A percentile compares a stretch with the other conserved stretches of the same genome.
Conservation (phyloP, 352 stramenopile genomes). For the Pythium aristosporum region DNA sequence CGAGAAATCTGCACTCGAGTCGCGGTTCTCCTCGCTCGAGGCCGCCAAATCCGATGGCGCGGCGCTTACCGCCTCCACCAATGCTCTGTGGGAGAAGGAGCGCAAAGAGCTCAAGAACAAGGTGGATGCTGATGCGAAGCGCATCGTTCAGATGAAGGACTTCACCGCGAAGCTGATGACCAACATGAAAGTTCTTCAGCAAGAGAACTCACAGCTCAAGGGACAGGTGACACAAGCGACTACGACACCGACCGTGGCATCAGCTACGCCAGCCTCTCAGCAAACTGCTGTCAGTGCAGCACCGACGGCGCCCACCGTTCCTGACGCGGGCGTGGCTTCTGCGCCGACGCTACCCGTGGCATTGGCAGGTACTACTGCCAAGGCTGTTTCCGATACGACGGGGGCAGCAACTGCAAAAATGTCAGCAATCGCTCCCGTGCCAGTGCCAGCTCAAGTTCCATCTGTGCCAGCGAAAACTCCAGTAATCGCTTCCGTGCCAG, state of each 20-base stretch:
- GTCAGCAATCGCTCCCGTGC: not conserved
- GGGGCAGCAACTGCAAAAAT: constrained; percentile 6
- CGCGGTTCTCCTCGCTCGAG: constrained; percentile 42
- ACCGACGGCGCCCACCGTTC: not conserved
- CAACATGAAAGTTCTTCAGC: constrained; percentile 68
- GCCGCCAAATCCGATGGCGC: constrained; percentile 17
- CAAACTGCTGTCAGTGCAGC: not conserved
- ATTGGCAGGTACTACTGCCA: not conserved
- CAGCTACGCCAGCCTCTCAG: constrained; percentile 1
- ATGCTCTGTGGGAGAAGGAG: constrained; percentile 47
- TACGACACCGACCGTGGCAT: not conserved
- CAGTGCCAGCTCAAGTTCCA: not conserved
- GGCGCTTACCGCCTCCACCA: constrained; percentile 28
- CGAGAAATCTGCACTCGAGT: constrained; percentile 48
- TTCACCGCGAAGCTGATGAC: constrained; percentile 70
- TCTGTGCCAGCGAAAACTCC: too few species aligned
- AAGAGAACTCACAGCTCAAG: constrained; percentile 78
- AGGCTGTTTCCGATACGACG: not conserved
- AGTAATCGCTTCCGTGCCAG: not conserved
- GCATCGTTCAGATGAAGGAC: constrained; percentile 64
- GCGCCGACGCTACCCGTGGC: not conserved
- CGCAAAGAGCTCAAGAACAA: constrained; percentile 52
- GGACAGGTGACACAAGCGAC: constrained; percentile 30
- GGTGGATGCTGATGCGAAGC: constrained; percentile 67
- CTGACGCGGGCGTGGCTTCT: not conserved